A percentile compares a stretch with the other conserved stretches of the same genome.
Evolutionary conservation across 768 basidiomycete genomes (phyloP).

Genomic region (Termitomyces bulborhizus): DNA sequence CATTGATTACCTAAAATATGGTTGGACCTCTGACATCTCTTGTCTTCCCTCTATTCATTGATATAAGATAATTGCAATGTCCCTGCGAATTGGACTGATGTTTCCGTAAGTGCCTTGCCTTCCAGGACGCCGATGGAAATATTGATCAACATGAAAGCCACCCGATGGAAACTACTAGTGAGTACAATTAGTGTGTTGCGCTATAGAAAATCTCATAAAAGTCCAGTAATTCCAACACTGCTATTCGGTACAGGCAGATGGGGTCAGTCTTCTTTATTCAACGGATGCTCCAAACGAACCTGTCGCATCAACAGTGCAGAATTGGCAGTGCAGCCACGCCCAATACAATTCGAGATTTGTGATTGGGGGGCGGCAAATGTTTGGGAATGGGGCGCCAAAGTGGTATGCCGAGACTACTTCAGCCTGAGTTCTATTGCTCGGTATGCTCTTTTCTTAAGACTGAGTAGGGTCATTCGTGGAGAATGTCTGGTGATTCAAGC

Average conservation of each 20-base stretch:
- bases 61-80: slow-evolving; percentile 49
- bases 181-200: slow-evolving; percentile 12
- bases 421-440: background rate
- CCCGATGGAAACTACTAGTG: slow-evolving; percentile 43
- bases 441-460: background rate
- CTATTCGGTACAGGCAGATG: slow-evolving; percentile 51
- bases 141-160: slow-evolving; percentile 20
- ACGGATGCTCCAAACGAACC: background rate
- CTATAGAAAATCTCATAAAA: background rate
- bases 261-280: slow-evolving; percentile 25
- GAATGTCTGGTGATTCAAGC: slow-evolving; percentile 41
- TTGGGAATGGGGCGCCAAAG: slow-evolving; percentile 54
- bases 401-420: slow-evolving; percentile 23
- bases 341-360: slow-evolving; percentile 45
- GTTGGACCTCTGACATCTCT: slow-evolving; percentile 9
- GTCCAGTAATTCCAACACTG: slow-evolving; percentile 49
- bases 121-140: background rate
- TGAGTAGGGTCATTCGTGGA: slow-evolving; percentile 45
- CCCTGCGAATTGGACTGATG: slow-evolving; percentile 46
- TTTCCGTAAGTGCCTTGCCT: slow-evolving; percentile 20
- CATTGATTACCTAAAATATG: slow-evolving; percentile 54
- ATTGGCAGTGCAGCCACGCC: slow-evolving; percentile 34
- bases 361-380: slow-evolving; percentile 51
- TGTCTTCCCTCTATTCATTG: background rate
- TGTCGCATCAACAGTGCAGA: slow-evolving; percentile 28